Evolutionary conservation across 495 filamentous ascomycete genomes (phyloP), one percentile per base, ranked within the genome.

Genomic region (Jackrogersella multiformis): DNA sequence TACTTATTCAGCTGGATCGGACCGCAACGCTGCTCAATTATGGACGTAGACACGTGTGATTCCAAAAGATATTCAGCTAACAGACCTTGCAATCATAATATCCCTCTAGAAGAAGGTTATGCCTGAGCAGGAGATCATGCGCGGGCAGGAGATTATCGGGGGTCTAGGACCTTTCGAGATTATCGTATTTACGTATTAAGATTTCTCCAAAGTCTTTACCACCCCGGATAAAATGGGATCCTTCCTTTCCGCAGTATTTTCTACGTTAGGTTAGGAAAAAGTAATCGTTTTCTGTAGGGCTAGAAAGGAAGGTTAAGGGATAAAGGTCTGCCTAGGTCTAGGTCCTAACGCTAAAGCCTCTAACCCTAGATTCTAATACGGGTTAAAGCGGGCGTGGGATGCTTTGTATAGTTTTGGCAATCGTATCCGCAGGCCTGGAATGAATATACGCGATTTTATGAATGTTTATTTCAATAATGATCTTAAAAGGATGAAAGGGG

Each of bases 131-230:
- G n/a, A n/a, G n/a, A n/a, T n/a, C 34, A 9, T 9, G 34, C 8
- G n/a, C 23, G 30, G 8, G 4, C n/a, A 36, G 15, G 15, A 36
- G 16, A 18, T 21, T 16, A 6, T 8, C 2, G 32, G 23, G 26
- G 48, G 48, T n/a, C 28, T 30, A 12, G 9, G 15, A 12, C 48
- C 48, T 36, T 53, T 53, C 18, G 30, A 53, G 48, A 36, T 53
- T 12, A 9, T n/a, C 15, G 4, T 53, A 1, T 30, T 30, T 1
- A 9, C 15, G 15, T 53, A 4, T 36, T 4, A 30, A 1, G 5
- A 36, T 5, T 9, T 23, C 30, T 13, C 5, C 1, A 35, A 35
- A 16, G 30, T 53, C 30, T 13, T 36, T 30, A 2, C 1, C 26
- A 15, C 15, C 8, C 26, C 46, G 3, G 48, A 28, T 2, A 16